Base-by-base conservation (phyloP, 768 basidiomycete genomes). In the Symmetrospora coprosmae region DNA sequence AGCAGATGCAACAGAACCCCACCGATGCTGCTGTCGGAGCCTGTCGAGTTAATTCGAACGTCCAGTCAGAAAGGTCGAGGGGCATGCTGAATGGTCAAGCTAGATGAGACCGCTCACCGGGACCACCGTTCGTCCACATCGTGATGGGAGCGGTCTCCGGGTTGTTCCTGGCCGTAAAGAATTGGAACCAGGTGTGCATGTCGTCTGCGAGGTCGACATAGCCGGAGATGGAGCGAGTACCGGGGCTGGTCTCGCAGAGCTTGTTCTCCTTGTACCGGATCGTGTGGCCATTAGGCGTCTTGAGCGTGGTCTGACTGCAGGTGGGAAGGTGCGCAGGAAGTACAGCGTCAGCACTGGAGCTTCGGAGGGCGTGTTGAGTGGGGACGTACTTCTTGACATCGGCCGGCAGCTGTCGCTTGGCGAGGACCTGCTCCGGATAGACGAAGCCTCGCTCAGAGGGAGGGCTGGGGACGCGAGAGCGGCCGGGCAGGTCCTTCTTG, bases 181-280 rank as follows among this genome's bases (percentile, higher is more conserved):
- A 83, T 80, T 81, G 82, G 73, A 82, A 83, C 78, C 79, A 83
- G 25, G 82, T 74, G 70, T 81, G 82, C 66, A 81, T 70, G n/a
- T 72, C 74, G 1, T 77, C 69, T 1, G 78, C 76, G 16, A 83
- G 66, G 69, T 84, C 81, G 3, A 77, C 82, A 68, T 83, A 84
- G 0, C 82, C 82, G 80, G 82, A 38, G 37, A 53, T 38, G n/a
- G n/a, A 48, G 19, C 2, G 23, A 30, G 21, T 50, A 27, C 39
- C 62, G 21, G 53, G 62, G 6, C 34, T 56, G 17, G 23, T 25
- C 43, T 58, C 55, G 43, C 55, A 58, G 55, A 58, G 28, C 14
- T 31, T 58, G 2, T 28, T 43, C 6, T 58, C 55, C 23, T 43
- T 58, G 43, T 58, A 58, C 9, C 55, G 19, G 41, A 58, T 46